These are phyloP conservation scores for Asterophora parasitica DNA, from an alignment of 768 basidiomycete species.

Conservation along the genomic window DNA sequence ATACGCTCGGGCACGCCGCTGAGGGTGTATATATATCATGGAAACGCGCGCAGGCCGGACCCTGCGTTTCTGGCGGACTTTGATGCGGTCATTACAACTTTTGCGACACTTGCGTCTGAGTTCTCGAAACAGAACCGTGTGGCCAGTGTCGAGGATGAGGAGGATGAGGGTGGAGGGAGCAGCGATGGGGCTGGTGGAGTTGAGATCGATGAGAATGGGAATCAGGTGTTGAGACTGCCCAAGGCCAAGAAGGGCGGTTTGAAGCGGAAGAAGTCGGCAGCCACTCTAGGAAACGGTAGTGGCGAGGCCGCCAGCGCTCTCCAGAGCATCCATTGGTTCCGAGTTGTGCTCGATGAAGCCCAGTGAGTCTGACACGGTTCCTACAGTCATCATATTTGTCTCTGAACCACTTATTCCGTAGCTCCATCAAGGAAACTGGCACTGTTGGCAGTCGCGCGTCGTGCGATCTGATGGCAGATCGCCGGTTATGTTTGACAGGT, in stretches of 20 bases:
- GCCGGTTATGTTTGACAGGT: conserved; percentile 92
- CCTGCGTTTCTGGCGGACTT: conserved; percentile 87
- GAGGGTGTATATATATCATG: conserved; percentile 96
- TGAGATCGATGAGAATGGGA: conserved; percentile 67
- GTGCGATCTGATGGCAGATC: conserved; percentile 91
- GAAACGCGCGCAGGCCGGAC: conserved; percentile 81
- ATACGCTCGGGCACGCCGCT: conserved; percentile 47
- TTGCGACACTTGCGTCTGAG: conserved; percentile 92
- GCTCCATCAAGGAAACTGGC: conserved; percentile 93
- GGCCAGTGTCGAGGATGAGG: conserved; percentile 67
- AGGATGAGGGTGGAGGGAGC: conserved; percentile 56
- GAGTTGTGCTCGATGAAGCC: conserved; percentile 90
- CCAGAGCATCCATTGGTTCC: conserved; percentile 95
- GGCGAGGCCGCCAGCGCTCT: conserved; percentile 67
- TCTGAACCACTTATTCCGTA: conserved; percentile 25
- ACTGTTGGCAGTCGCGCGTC: conserved; percentile 95
- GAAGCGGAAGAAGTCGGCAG: conserved; percentile 58
- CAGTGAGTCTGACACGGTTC: conserved; percentile 59
- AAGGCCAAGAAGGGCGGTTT: conserved; percentile 65
- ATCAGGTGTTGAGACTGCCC: conserved; percentile 50
- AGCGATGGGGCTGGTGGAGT: conserved; percentile 58
- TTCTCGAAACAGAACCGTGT: conserved; percentile 81
- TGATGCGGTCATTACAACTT: conserved; percentile 97
- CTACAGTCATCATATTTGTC: background rate
- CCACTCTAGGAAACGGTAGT: conserved; percentile 26